These are phyloP conservation scores for Saccharomyces cerevisiae DNA, from an alignment of 805 yeast species.

Conservation along the genomic window DNA sequence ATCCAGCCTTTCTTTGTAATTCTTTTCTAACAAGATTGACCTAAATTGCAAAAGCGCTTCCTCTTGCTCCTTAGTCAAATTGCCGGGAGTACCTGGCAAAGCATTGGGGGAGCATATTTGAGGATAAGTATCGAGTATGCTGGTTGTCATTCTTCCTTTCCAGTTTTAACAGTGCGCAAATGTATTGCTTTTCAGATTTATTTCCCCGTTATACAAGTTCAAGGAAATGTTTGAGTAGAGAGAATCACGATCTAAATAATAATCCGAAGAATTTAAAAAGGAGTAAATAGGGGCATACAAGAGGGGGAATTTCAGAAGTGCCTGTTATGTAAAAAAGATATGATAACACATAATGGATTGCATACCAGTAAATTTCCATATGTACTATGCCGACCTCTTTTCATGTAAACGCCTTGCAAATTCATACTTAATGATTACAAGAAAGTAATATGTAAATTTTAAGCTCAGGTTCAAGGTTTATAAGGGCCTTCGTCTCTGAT, in stretches of 20 bases:
- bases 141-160: neutral
- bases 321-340: neutral
- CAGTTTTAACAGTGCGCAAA: neutral
- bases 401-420: neutral
- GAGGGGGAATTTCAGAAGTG: neutral
- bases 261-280: neutral
- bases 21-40: constrained; percentile 48
- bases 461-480: neutral
- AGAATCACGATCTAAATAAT: neutral
- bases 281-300: neutral
- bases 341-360: neutral
- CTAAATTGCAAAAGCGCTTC: constrained; percentile 50
- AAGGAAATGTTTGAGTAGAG: neutral
- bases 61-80: constrained; percentile 61
- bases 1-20: constrained; percentile 70
- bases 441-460: neutral
- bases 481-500: neutral
- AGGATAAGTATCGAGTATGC: constrained; percentile 46
- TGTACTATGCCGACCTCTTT: neutral
- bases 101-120: constrained; percentile 57
- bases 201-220: neutral
- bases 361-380: neutral
- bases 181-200: neutral
- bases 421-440: neutral
- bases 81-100: constrained; percentile 76